These are phyloP conservation scores for Trifolium fragiferum DNA, from an alignment of 306 rosid species.

Conservation along the genomic window DNA sequence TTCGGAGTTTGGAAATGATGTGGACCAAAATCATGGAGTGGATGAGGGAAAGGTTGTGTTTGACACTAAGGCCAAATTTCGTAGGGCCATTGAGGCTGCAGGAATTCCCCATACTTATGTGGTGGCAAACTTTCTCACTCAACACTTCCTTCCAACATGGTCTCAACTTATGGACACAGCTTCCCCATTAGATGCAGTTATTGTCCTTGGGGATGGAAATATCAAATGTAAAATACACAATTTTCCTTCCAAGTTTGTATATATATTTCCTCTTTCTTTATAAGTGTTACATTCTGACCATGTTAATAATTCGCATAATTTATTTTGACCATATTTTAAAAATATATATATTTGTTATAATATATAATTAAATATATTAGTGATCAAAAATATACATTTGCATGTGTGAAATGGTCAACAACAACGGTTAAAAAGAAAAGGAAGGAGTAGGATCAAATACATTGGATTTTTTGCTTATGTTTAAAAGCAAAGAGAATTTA, in stretches of 20 bases:
- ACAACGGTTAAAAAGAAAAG: no score
- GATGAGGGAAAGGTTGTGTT: slow-evolving; percentile 40
- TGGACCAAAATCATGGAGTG: slow-evolving; percentile 34
- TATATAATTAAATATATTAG: no score
- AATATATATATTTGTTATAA: no score
- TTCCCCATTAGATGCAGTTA: slow-evolving; percentile 42
- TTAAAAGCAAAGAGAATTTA: background rate
- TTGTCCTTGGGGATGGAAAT: slow-evolving; percentile 52
- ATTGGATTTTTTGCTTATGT: background rate
- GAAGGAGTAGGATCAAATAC: no score
- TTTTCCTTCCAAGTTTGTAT: background rate
- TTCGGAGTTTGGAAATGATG: slow-evolving; percentile 51
- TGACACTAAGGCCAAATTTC: slow-evolving; percentile 27
- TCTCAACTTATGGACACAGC: slow-evolving; percentile 11
- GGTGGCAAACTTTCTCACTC: slow-evolving; percentile 38
- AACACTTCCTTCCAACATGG: slow-evolving; percentile 34
- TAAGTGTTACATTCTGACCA: no score
- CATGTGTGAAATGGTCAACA: no score
- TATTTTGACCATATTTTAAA: no score
- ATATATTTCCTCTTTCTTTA: no score
- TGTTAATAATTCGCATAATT: no score
- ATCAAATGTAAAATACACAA: slow-evolving; percentile 41
- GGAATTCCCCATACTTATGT: slow-evolving; percentile 52
- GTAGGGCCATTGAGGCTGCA: slow-evolving; percentile 48
- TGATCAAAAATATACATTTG: no score